Percentiles rank a stretch among this genome's conserved stretches.
These are phyloP conservation scores for Acacia melanoxylon DNA, from an alignment of 306 rosid species.

Conservation along the genomic window DNA sequence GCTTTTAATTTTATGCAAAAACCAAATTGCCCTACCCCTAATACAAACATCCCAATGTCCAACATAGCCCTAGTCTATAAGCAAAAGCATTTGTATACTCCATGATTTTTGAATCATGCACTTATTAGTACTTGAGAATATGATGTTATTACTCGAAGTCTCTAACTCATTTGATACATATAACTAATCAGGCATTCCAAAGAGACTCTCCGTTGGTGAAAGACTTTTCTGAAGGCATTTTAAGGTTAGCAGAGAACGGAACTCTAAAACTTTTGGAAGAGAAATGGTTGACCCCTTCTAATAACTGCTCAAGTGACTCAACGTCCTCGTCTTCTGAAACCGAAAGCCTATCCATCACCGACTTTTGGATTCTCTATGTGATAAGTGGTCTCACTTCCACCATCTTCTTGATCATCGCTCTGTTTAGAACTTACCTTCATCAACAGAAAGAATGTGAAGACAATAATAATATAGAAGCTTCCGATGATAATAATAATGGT, in stretches of 20 bases:
- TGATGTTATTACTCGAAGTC: too few species aligned
- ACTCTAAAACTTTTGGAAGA: slow-evolving; percentile 30
- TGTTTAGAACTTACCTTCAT: background rate
- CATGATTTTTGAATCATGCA: too few species aligned
- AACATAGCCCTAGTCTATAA: too few species aligned
- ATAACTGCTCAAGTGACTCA: slow-evolving; percentile 37
- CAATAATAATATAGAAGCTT: background rate
- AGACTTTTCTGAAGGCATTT: slow-evolving; percentile 58
- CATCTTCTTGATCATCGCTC: slow-evolving; percentile 28
- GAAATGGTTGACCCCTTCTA: slow-evolving; percentile 38
- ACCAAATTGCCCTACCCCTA: too few species aligned
- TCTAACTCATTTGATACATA: background rate
- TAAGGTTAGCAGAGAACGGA: slow-evolving; percentile 51
- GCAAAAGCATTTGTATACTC: too few species aligned
- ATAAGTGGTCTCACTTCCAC: slow-evolving; percentile 49
- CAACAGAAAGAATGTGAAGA: background rate
- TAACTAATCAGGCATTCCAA: slow-evolving; percentile 53
- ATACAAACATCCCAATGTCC: too few species aligned
- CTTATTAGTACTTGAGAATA: too few species aligned
- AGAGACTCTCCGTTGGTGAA: slow-evolving; percentile 55
- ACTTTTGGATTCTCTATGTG: slow-evolving; percentile 52
- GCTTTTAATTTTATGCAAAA: too few species aligned
- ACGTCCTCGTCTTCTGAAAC: slow-evolving; percentile 21
- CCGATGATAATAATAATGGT: background rate
- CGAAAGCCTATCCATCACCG: slow-evolving; percentile 37